Conservation (phyloP, 345 rosid species). For the Gossypium longicalyx region DNA sequence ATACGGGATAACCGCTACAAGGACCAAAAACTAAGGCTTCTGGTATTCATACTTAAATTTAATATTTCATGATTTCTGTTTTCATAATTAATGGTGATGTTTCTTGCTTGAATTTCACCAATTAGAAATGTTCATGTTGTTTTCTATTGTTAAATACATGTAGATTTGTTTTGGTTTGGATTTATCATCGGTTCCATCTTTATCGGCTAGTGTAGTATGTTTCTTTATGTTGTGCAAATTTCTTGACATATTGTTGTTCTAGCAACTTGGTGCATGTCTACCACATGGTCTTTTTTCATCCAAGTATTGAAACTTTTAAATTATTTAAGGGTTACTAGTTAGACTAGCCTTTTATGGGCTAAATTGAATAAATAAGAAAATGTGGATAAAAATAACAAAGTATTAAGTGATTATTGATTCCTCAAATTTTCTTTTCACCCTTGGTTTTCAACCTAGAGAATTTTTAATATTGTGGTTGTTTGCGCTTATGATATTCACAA, state of each 20-base stretch:
- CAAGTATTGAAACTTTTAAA: neutral
- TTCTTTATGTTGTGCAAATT: neutral
- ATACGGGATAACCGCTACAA: constrained; percentile 84
- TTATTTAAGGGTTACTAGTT: neutral
- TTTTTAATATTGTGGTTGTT: neutral
- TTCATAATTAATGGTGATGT: neutral
- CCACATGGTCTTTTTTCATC: neutral
- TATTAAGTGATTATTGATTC: neutral
- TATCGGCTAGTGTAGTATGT: neutral
- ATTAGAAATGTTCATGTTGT: neutral
- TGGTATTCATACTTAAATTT: constrained; percentile 38
- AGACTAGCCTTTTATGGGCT: neutral
- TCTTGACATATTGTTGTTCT: neutral
- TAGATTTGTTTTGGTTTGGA: constrained; percentile 1
- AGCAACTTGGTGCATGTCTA: neutral
- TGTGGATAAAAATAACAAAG: neutral
- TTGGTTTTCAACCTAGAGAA: neutral
- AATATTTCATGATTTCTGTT: neutral
- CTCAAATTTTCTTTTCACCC: neutral
- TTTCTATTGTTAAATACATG: neutral
- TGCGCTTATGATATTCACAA: neutral
- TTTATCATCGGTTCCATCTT: neutral
- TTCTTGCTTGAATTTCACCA: constrained; percentile 5
- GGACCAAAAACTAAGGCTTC: constrained; percentile 85
- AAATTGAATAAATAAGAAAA: neutral